Conservation (phyloP, 2,329 filamentous ascomycete species). For the Colletotrichum liriopes region DNA sequence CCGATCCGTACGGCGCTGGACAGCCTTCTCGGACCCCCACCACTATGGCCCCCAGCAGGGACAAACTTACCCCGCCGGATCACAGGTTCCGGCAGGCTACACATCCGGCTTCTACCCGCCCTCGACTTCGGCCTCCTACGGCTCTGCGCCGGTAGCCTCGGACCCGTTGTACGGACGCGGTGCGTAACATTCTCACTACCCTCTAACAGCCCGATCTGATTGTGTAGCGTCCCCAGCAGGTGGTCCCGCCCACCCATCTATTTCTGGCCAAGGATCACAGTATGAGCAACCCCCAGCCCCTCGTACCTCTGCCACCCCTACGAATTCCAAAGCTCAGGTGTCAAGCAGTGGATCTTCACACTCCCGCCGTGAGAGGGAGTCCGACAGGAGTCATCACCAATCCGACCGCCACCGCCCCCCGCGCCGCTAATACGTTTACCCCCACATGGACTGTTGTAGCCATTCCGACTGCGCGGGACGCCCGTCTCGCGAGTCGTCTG, state of each 20-base stretch:
- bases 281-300: slow-evolving; percentile 65
- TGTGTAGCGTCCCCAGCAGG: slow-evolving; percentile 69
- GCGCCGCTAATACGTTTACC: slow-evolving; percentile 52
- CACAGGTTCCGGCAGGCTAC: slow-evolving; percentile 38
- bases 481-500: slow-evolving; percentile 39
- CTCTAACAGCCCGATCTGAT: slow-evolving; percentile 55
- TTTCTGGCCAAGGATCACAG: slow-evolving; percentile 62
- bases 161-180: slow-evolving; percentile 74
- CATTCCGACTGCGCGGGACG: slow-evolving; percentile 41
- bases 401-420: slow-evolving; percentile 58
- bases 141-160: slow-evolving; percentile 56
- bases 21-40: slow-evolving; percentile 37
- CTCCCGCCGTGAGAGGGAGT: slow-evolving; percentile 59
- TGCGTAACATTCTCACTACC: slow-evolving; percentile 59
- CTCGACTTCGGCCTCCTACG: slow-evolving; percentile 25
- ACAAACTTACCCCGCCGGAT: slow-evolving; percentile 42
- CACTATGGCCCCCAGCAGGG: slow-evolving; percentile 36
- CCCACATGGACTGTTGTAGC: slow-evolving; percentile 27
- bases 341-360: slow-evolving; percentile 52
- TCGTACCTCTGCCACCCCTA: slow-evolving; percentile 55
- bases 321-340: slow-evolving; percentile 58
- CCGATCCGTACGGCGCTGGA: slow-evolving; percentile 41
- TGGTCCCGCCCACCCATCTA: slow-evolving; percentile 54
- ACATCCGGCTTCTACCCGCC: slow-evolving; percentile 49
- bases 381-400: slow-evolving; percentile 55